Percentiles rank a stretch among this genome's conserved stretches.
phyloP scores from a whole-genome alignment of 1,139 yeast genomes.

The Protomyces macrosporus region DNA sequence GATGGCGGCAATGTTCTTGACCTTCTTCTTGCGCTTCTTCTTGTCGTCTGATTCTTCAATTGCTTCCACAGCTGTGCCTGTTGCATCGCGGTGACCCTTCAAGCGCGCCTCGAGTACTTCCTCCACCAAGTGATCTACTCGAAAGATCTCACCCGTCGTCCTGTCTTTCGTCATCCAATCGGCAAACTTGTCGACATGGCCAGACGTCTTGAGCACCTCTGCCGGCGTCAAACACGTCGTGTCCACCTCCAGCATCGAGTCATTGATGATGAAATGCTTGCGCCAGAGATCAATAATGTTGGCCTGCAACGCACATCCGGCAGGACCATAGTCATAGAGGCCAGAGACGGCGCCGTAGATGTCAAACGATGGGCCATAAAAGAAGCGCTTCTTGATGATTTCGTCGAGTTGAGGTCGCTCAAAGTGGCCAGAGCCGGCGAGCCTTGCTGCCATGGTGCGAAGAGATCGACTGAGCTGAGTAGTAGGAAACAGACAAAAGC shows the following conservation, averaged over 20 bases:
- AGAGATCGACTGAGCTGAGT: not conserved
- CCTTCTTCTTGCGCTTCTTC: conserved; percentile 80
- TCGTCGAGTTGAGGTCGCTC: conserved; percentile 84
- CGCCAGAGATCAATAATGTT: conserved; percentile 93
- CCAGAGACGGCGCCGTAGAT: conserved; percentile 98
- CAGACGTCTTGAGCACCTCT: conserved; percentile 96
- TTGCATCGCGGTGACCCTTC: conserved; percentile 93
- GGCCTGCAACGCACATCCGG: conserved; percentile 98
- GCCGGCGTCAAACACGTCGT: conserved; percentile 96
- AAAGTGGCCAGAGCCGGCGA: conserved; percentile 40
- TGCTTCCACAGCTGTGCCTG: conserved; percentile 61
- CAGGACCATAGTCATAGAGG: conserved; percentile 97
- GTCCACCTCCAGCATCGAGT: conserved; percentile 98
- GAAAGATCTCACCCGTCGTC: conserved; percentile 94
- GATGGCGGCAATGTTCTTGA: conserved; percentile 84
- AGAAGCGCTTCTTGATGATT: conserved; percentile 89
- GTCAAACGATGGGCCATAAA: conserved; percentile 95
- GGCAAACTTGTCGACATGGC: conserved; percentile 97
- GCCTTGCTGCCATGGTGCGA: conserved; percentile 12
- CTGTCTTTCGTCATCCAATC: conserved; percentile 99
- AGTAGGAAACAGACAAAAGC: not conserved
- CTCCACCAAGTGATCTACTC: conserved; percentile 97
- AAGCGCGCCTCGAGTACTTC: conserved; percentile 93
- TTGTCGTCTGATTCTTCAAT: conserved; percentile 62
- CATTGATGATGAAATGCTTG: conserved; percentile 94